Percentiles rank a stretch among this genome's conserved stretches.
phyloP scores from a whole-genome alignment of 2,329 filamentous ascomycete genomes.

The Talaromyces rugulosus region DNA sequence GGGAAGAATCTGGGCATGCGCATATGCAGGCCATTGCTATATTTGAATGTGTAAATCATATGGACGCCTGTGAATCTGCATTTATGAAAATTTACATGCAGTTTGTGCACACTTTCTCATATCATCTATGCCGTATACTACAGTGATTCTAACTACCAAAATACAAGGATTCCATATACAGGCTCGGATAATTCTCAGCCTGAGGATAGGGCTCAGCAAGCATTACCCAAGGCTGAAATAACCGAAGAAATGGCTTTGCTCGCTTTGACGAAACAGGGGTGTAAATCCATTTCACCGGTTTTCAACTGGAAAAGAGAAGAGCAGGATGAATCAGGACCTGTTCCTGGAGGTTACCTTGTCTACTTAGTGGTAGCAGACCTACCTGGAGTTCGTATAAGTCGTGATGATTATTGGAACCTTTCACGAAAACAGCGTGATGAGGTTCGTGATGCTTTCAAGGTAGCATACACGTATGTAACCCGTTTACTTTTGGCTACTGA shows the following conservation, averaged over 20 bases:
- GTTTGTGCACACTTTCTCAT: neutral
- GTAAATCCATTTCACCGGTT: neutral
- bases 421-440: neutral
- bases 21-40: neutral
- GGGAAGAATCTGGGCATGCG: neutral
- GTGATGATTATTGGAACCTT: neutral
- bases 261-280: neutral
- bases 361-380: neutral
- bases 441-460: neutral
- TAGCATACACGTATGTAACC: neutral
- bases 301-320: neutral
- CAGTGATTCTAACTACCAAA: neutral
- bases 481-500: neutral
- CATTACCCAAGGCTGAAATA: neutral
- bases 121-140: neutral
- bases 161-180: conserved; percentile 1
- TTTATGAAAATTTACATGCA: conserved; percentile 6
- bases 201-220: neutral
- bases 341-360: conserved; percentile 4
- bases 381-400: neutral
- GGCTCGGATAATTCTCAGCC: neutral
- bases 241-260: neutral
- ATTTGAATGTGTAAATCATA: neutral
- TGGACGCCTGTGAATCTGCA: neutral
- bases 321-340: neutral